Conservation (phyloP, 306 rosid species). For the Malus domestica region DNA sequence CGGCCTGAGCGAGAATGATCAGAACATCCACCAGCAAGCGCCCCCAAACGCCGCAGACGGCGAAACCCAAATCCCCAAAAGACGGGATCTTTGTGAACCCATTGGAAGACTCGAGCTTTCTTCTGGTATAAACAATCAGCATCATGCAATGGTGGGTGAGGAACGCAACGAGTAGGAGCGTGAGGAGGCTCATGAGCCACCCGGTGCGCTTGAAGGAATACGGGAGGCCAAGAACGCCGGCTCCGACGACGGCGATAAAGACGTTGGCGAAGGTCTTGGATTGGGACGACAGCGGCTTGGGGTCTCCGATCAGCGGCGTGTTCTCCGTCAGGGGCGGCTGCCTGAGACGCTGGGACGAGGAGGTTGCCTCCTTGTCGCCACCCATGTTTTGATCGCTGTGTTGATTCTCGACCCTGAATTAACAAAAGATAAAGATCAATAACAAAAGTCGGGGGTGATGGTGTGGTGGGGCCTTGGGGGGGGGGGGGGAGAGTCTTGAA, state of each 20-base stretch:
- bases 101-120: constrained; percentile 33
- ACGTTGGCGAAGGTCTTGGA: constrained; percentile 55
- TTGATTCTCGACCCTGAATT: background rate
- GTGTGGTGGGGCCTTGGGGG: background rate
- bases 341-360: constrained; percentile 20
- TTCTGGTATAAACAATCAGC: constrained; percentile 44
- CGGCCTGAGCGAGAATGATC: constrained; percentile 39
- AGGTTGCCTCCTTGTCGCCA: constrained; percentile 4
- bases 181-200: constrained; percentile 37
- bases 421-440: background rate
- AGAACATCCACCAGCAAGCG: constrained; percentile 32
- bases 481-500: too few species aligned
- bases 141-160: constrained; percentile 51
- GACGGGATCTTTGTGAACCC: constrained; percentile 28
- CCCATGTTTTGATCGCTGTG: constrained; percentile 21
- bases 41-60: constrained; percentile 35
- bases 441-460: background rate
- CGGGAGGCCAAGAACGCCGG: constrained; percentile 53
- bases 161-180: constrained; percentile 32
- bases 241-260: constrained; percentile 51
- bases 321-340: constrained; percentile 35
- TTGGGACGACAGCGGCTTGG: constrained; percentile 26
- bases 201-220: constrained; percentile 52
- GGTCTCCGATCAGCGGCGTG: constrained; percentile 36
- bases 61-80: constrained; percentile 50